phyloP scores from a whole-genome alignment of 495 filamentous ascomycete species.

The Talaromyces nanjingensis region DNA sequence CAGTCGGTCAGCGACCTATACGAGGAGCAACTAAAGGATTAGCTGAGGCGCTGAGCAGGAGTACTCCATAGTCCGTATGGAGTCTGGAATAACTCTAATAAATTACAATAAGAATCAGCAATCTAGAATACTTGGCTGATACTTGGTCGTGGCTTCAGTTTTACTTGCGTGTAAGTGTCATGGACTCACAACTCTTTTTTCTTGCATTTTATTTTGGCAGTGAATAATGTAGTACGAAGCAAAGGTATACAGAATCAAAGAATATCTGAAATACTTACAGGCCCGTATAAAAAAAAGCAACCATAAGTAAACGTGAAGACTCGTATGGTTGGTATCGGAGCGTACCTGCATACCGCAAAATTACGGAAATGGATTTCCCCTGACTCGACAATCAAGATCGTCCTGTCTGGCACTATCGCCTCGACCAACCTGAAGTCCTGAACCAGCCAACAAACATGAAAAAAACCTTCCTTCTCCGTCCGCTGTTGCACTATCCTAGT shows the following conservation, averaged over 20 bases:
- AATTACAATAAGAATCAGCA: neutral
- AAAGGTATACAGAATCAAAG: too few species aligned
- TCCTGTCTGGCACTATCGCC: neutral
- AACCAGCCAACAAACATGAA: neutral
- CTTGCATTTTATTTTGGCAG: neutral
- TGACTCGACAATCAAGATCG: neutral
- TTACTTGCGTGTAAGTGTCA: neutral
- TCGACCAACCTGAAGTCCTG: neutral
- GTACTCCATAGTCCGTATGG: neutral
- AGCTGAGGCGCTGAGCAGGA: neutral
- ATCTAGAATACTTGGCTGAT: neutral
- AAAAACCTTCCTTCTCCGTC: neutral
- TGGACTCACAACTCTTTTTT: neutral
- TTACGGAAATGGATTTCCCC: neutral
- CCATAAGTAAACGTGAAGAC: too few species aligned
- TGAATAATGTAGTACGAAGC: neutral
- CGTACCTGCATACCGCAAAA: neutral
- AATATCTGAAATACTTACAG: too few species aligned
- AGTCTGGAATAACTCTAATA: neutral
- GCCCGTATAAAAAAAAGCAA: too few species aligned
- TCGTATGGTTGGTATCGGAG: neutral
- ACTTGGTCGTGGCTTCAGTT: neutral
- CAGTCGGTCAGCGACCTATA: neutral
- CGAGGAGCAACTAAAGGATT: neutral
- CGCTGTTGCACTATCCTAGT: neutral